Conservation (phyloP, 306 rosid genomes). For the Quercus gilva region DNA sequence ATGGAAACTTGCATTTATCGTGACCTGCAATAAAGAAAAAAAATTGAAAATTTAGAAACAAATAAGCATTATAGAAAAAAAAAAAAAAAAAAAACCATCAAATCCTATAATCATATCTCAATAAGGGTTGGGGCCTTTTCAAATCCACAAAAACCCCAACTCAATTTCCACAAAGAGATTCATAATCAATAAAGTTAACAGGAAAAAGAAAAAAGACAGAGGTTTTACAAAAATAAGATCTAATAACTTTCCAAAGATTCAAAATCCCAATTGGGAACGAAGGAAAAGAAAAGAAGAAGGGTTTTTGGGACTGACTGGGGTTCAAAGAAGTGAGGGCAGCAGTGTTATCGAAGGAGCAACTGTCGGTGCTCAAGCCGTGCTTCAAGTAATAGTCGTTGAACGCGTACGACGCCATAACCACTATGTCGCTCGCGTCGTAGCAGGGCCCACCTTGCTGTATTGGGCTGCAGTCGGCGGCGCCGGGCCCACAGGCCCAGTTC, state of each 20-base stretch:
- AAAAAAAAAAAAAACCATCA: not conserved
- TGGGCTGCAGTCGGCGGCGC: slow-evolving; percentile 74
- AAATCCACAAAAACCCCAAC: slow-evolving; percentile 1
- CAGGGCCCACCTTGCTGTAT: slow-evolving; percentile 81
- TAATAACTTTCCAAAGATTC: not conserved
- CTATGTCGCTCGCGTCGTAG: slow-evolving; percentile 57
- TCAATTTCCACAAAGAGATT: not conserved
- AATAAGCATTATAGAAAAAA: not conserved
- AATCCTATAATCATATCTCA: not conserved
- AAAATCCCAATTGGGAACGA: not conserved
- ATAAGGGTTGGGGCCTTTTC: not conserved
- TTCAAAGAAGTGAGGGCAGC: slow-evolving; percentile 79
- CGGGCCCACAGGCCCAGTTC: slow-evolving; percentile 88
- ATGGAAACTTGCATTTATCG: slow-evolving; percentile 69
- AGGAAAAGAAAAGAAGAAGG: not conserved
- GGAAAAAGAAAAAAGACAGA: not conserved
- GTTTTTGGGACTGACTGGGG: slow-evolving; percentile 55
- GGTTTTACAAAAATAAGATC: not conserved
- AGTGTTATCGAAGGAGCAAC: slow-evolving; percentile 64
- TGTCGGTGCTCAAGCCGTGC: slow-evolving; percentile 68
- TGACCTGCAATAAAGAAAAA: slow-evolving; percentile 56
- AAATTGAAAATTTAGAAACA: no score
- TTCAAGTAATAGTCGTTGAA: slow-evolving; percentile 77
- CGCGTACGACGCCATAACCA: slow-evolving; percentile 71
- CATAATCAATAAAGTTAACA: not conserved